Conservation (phyloP, 2,329 filamentous ascomycete species). For the Metarhizium guizhouense region DNA sequence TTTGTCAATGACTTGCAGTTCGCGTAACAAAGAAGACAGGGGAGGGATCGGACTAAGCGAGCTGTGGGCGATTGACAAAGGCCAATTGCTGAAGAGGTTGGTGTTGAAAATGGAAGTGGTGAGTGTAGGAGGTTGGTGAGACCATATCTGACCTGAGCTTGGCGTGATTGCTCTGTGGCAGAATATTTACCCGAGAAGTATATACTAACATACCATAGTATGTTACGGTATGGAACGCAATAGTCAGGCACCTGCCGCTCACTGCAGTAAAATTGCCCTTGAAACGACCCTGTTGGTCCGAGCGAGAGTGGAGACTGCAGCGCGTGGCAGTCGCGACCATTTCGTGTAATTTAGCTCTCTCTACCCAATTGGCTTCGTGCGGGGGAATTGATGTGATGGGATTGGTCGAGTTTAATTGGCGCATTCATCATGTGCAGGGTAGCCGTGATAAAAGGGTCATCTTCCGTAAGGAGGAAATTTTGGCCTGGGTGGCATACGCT, state of each 20-base stretch:
- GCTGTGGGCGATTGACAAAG: neutral
- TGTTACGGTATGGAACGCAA: too few relatives aligned
- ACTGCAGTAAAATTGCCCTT: neutral
- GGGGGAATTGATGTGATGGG: neutral
- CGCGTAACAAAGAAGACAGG: neutral
- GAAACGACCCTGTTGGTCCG: neutral
- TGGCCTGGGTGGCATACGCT: too few relatives aligned
- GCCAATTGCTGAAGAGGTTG: neutral
- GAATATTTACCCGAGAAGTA: too few relatives aligned
- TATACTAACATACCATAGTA: too few relatives aligned
- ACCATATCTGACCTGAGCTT: too few relatives aligned
- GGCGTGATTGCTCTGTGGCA: too few relatives aligned
- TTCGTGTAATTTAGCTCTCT: conserved; percentile 9
- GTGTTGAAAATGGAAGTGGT: neutral
- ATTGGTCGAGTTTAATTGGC: neutral
- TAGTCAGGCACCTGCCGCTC: too few relatives aligned
- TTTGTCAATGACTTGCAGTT: neutral
- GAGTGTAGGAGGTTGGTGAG: neutral
- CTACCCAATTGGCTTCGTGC: neutral
- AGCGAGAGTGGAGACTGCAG: neutral
- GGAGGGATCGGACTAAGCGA: neutral
- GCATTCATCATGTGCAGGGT: neutral
- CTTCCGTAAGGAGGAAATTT: too few relatives aligned
- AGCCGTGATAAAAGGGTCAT: neutral
- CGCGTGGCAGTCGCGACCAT: conserved; percentile 9